Conservation (phyloP, 2,329 filamentous ascomycete genomes). For the Teratosphaeria nubilosa region DNA sequence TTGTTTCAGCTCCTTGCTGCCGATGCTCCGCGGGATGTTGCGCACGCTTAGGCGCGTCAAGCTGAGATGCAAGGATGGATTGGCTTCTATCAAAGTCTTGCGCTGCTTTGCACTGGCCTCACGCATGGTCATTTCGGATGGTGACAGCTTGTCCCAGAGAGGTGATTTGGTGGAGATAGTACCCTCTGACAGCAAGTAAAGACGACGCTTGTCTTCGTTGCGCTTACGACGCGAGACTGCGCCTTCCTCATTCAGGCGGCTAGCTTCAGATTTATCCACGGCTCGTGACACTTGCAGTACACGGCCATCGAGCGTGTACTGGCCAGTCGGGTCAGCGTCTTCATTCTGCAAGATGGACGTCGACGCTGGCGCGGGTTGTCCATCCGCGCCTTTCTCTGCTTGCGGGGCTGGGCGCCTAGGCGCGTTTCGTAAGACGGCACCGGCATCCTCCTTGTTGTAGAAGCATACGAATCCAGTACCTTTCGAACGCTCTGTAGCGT, state of each 20-base stretch:
- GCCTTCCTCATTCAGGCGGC: conserved; percentile 61
- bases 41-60: conserved; percentile 83
- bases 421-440: conserved; percentile 63
- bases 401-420: conserved; percentile 45
- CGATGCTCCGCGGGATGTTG: conserved; percentile 76
- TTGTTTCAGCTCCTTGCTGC: conserved; percentile 80
- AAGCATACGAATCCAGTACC: conserved; percentile 97
- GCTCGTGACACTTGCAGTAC: conserved; percentile 76
- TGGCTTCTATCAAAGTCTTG: conserved; percentile 80
- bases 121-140: conserved; percentile 75
- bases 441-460: conserved; percentile 63
- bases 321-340: conserved; percentile 66
- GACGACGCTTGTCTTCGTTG: conserved; percentile 78
- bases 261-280: conserved; percentile 73
- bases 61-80: conserved; percentile 79
- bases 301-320: conserved; percentile 83
- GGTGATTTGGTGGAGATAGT: conserved; percentile 67
- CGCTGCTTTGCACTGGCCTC: conserved; percentile 80
- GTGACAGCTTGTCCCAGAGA: conserved; percentile 64
- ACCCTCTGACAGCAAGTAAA: conserved; percentile 83
- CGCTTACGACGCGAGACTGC: conserved; percentile 51
- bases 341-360: conserved; percentile 85
- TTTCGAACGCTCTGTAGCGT: conserved; percentile 70
- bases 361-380: conserved; percentile 38
- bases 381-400: conserved; percentile 13